A percentile compares a stretch with the other conserved stretches of the same genome.
Evolutionary conservation across 371 early-diverging fungal species (phyloP).

Genomic region (Lichtheimia ornata): DNA sequence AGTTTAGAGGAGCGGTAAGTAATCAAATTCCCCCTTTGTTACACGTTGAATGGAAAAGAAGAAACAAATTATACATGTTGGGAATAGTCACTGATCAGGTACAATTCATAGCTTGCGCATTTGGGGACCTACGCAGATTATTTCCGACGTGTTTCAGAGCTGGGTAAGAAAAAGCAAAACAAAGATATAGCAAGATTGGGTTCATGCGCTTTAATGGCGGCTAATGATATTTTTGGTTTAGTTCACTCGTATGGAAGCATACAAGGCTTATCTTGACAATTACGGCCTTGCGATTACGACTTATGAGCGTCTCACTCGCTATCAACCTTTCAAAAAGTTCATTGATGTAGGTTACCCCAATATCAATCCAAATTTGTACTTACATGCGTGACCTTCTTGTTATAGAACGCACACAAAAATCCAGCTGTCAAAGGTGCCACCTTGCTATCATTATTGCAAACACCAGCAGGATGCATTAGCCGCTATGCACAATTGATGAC

Average conservation of each 20-base stretch:
- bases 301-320: constrained; percentile 36
- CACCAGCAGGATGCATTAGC: constrained; percentile 33
- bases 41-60: background rate
- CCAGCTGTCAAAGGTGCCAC: constrained; percentile 23
- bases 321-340: constrained; percentile 47
- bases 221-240: constrained; percentile 8
- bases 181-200: background rate
- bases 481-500: constrained; percentile 28
- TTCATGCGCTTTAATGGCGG: background rate
- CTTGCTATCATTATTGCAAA: constrained; percentile 32
- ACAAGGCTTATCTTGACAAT: constrained; percentile 35
- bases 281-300: constrained; percentile 36
- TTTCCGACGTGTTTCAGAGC: constrained; percentile 46
- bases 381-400: no score
- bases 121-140: constrained; percentile 59
- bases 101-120: constrained; percentile 30
- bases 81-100: background rate
- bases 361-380: background rate
- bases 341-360: constrained; percentile 29
- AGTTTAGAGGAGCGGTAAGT: constrained; percentile 38
- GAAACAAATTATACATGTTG: background rate
- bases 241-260: constrained; percentile 26
- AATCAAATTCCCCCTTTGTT: background rate
- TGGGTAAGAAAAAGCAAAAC: constrained; percentile 23
- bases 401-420: constrained; percentile 28